Conservation (phyloP, 23 red algal species). For the Chondrus crispus region DNA sequence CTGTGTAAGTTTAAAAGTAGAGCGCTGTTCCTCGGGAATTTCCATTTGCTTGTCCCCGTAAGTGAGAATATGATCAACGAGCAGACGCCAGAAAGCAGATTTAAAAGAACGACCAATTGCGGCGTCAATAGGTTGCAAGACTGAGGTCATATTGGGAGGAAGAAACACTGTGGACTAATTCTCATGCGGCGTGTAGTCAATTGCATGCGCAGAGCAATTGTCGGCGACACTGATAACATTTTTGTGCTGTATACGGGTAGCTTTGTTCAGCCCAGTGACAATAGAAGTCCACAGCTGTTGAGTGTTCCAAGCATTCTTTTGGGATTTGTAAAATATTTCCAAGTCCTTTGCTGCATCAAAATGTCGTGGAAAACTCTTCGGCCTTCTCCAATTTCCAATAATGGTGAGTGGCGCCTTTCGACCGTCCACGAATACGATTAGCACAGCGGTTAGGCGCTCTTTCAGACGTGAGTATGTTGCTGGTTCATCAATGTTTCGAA, state of each 20-base stretch:
- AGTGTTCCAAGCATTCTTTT: conserved; percentile 2
- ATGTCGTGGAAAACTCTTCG: background rate
- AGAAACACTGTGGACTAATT: background rate
- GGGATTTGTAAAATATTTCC: background rate
- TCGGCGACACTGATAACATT: background rate
- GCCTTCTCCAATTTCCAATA: background rate
- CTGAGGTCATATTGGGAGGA: background rate
- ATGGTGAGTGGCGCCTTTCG: background rate
- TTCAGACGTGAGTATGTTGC: no score
- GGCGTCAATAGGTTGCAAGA: background rate
- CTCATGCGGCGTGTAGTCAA: background rate
- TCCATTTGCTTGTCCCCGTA: background rate
- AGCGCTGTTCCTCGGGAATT: background rate
- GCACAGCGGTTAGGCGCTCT: background rate
- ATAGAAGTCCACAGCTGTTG: background rate
- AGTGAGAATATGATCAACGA: background rate
- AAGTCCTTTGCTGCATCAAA: background rate
- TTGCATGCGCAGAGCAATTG: conserved; percentile 1
- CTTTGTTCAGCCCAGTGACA: background rate
- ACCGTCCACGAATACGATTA: conserved; percentile 12
- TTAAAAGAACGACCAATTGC: conserved; percentile 3
- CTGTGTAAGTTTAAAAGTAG: background rate
- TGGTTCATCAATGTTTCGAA: background rate
- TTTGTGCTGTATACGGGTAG: background rate
- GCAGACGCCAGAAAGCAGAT: background rate